Evolutionary conservation across 2,329 filamentous ascomycete genomes (phyloP).

Genomic region (Colletotrichum sp.): DNA sequence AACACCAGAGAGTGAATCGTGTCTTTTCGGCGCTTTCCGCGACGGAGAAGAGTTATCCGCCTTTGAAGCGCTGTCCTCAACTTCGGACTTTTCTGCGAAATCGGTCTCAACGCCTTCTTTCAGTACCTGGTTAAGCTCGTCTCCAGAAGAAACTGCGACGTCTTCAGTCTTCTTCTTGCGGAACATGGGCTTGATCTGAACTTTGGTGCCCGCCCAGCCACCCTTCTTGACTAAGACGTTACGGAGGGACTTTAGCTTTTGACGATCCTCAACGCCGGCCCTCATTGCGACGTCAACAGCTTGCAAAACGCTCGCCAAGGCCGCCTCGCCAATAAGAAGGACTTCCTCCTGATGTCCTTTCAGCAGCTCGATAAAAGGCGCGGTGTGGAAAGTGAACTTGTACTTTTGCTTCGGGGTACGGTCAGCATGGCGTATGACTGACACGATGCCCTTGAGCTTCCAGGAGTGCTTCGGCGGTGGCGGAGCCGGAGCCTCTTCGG

Average conservation of each 20-base stretch:
- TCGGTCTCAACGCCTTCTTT: conserved; percentile 33
- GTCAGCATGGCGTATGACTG: conserved; percentile 94
- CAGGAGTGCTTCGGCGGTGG: conserved; percentile 88
- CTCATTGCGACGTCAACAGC: conserved; percentile 83
- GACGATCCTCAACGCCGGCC: conserved; percentile 81
- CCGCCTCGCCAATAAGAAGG: conserved; percentile 88
- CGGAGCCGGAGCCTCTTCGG: conserved; percentile 58
- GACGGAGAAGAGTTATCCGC: conserved; percentile 6
- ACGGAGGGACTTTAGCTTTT: conserved; percentile 84
- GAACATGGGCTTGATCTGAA: conserved; percentile 99
- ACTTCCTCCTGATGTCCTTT: conserved; percentile 98
- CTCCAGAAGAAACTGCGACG: conserved; percentile 27
- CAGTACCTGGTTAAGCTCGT: conserved; percentile 36
- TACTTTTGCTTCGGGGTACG: conserved; percentile 99
- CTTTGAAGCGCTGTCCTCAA: conserved; percentile 7
- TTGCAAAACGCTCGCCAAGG: conserved; percentile 84
- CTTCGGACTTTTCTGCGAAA: conserved; percentile 22
- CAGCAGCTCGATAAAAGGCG: conserved; percentile 92
- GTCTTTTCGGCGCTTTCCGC: conserved; percentile 62
- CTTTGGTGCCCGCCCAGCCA: conserved; percentile 93
- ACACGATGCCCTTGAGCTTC: conserved; percentile 98
- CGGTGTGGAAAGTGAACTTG: conserved; percentile 98
- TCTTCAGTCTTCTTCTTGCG: conserved; percentile 80
- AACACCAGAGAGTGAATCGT: conserved; percentile 86
- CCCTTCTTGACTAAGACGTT: conserved; percentile 93